These are phyloP conservation scores for Spencermartinsiella europaea DNA, from an alignment of 805 yeast genomes.

Conservation along the genomic window DNA sequence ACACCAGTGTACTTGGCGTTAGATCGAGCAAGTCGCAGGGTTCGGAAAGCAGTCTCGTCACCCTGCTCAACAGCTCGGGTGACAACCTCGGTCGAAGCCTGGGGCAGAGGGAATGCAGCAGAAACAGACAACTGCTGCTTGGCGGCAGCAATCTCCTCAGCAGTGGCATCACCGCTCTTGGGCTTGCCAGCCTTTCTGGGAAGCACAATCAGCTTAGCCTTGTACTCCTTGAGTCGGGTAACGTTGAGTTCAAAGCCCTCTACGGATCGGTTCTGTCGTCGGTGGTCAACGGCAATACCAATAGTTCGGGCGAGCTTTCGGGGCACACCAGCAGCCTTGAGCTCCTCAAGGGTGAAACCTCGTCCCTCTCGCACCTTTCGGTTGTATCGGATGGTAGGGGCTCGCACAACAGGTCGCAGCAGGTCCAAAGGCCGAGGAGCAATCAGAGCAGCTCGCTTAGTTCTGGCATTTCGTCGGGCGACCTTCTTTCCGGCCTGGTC, in stretches of 20 bases:
- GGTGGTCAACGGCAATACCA: conserved; percentile 99
- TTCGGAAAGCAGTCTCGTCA: conserved; percentile 81
- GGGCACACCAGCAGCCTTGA: conserved; percentile 94
- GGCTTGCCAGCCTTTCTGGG: conserved; percentile 81
- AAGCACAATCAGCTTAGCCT: conserved; percentile 91
- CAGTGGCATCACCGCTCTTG: conserved; percentile 41
- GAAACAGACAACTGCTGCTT: conserved; percentile 66
- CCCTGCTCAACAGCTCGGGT: conserved; percentile 85
- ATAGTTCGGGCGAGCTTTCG: conserved; percentile 95
- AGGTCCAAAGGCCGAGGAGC: conserved; percentile 98
- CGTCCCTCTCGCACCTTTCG: conserved; percentile 99
- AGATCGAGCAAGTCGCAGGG: conserved; percentile 93
- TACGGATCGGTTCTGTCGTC: conserved; percentile 97
- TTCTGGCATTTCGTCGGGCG: conserved; percentile 93
- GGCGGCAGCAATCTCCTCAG: conserved; percentile 59
- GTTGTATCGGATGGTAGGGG: conserved; percentile 98
- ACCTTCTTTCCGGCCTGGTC: conserved; percentile 99
- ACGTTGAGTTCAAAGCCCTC: conserved; percentile 94
- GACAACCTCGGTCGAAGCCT: conserved; percentile 62
- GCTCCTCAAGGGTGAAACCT: conserved; percentile 97
- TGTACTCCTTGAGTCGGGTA: conserved; percentile 93
- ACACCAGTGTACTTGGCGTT: conserved; percentile 91
- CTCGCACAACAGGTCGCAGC: conserved; percentile 96
- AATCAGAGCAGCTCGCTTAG: conserved; percentile 84
- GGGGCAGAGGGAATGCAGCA: conserved; percentile 87